A percentile compares a stretch with the other conserved stretches of the same genome.
phyloP scores from a whole-genome alignment of 768 basidiomycete species.

The Mycena vulgaris region DNA sequence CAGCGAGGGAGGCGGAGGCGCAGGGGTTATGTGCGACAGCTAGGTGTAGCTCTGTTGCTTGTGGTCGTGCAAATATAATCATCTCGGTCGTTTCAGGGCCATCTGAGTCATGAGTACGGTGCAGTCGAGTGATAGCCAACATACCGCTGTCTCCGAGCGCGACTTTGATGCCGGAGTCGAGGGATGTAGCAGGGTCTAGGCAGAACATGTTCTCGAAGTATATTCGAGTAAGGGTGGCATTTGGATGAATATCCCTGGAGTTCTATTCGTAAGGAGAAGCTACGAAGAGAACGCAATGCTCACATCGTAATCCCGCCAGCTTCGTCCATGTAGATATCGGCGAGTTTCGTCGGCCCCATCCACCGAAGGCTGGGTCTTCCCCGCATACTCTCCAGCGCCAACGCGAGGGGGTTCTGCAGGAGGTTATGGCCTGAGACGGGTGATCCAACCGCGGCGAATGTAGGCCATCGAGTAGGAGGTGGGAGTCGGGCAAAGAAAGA shows the following conservation, averaged over 20 bases:
- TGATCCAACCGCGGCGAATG: slow-evolving; percentile 71
- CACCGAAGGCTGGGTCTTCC: slow-evolving; percentile 76
- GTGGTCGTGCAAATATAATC: slow-evolving; percentile 62
- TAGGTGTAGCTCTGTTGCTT: slow-evolving; percentile 55
- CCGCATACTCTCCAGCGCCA: slow-evolving; percentile 86
- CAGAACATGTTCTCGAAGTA: slow-evolving; percentile 85
- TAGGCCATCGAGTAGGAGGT: slow-evolving; percentile 88
- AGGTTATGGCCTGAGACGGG: slow-evolving; percentile 58
- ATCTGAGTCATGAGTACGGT: slow-evolving; percentile 54
- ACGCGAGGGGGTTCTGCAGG: too few relatives aligned
- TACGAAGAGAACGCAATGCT: slow-evolving; percentile 10
- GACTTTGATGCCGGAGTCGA: slow-evolving; percentile 74
- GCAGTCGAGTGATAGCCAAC: slow-evolving; percentile 36
- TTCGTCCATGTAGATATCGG: slow-evolving; percentile 74
- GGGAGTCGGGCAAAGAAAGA: too few relatives aligned
- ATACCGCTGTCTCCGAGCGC: slow-evolving; percentile 79
- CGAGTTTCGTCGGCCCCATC: slow-evolving; percentile 66
- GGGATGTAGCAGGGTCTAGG: slow-evolving; percentile 52
- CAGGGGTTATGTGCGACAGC: slow-evolving; percentile 70
- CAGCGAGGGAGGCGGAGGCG: slow-evolving; percentile 52
- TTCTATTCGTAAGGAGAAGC: slow-evolving; percentile 8
- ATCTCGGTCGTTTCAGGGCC: slow-evolving; percentile 81
- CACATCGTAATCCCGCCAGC: slow-evolving; percentile 63
- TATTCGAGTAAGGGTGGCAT: slow-evolving; percentile 69
- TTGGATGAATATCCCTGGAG: slow-evolving; percentile 78